Evolutionary conservation across 768 basidiomycete species (phyloP).

Genomic region (Inosperma sp.): DNA sequence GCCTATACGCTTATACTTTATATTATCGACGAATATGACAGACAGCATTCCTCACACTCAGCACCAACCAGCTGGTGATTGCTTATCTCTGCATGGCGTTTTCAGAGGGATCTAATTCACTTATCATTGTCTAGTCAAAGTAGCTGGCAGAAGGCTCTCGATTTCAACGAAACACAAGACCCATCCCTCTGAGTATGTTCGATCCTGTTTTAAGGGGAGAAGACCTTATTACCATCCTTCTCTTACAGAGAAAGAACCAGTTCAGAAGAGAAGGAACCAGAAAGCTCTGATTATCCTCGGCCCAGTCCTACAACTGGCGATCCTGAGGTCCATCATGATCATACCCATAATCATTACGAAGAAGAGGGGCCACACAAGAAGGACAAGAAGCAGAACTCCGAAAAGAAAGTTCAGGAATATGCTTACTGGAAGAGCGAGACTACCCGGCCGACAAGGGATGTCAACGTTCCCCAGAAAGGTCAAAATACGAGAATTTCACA

Average conservation of each 20-base stretch:
- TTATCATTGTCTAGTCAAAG: constrained; percentile 33
- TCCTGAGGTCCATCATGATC: constrained; percentile 24
- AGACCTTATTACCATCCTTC: background rate
- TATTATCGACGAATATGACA: constrained; percentile 3
- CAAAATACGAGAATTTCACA: constrained; percentile 55
- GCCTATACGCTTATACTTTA: too few species aligned
- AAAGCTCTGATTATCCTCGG: constrained; percentile 43
- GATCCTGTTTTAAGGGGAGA: too few species aligned
- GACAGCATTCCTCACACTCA: constrained; percentile 17
- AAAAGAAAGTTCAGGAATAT: constrained; percentile 44
- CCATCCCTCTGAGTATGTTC: constrained; percentile 33
- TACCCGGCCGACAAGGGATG: constrained; percentile 47
- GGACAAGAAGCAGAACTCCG: constrained; percentile 41
- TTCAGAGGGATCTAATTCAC: background rate
- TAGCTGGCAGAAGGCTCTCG: constrained; percentile 51
- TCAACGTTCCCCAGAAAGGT: constrained; percentile 25
- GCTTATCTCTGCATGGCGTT: background rate
- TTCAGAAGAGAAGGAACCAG: constrained; percentile 27
- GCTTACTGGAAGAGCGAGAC: constrained; percentile 43
- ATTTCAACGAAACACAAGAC: constrained; percentile 37
- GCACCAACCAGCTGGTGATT: constrained; percentile 49
- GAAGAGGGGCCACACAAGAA: constrained; percentile 47
- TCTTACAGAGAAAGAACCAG: constrained; percentile 12
- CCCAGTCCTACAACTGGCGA: constrained; percentile 38
- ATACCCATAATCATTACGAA: constrained; percentile 39